A percentile compares a stretch with the other conserved stretches of the same genome.
These are phyloP conservation scores for Paecilomyces fulvus DNA, from an alignment of 2,329 filamentous ascomycete species.

Conservation along the genomic window DNA sequence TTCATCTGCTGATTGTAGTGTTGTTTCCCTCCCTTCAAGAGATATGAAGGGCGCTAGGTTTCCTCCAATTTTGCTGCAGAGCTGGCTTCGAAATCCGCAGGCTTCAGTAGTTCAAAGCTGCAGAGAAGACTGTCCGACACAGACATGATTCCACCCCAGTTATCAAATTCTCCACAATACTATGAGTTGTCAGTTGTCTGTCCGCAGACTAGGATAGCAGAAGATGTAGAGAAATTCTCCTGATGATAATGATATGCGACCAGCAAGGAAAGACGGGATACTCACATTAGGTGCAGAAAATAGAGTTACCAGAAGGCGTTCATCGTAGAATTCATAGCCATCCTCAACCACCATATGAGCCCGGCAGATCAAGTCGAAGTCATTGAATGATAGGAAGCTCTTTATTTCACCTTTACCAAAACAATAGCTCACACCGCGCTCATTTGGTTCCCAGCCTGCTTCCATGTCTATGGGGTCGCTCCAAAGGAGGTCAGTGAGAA, in stretches of 20 bases:
- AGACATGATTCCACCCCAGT: conserved; percentile 98
- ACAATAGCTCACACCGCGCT: conserved; percentile 94
- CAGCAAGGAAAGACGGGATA: conserved; percentile 13
- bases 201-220: conserved; percentile 10
- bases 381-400: conserved; percentile 86
- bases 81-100: conserved; percentile 67
- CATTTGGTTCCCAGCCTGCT: conserved; percentile 96
- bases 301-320: conserved; percentile 88
- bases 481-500: conserved; percentile 93
- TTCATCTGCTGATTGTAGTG: no score
- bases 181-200: conserved; percentile 29
- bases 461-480: conserved; percentile 98
- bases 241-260: no score
- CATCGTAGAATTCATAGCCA: conserved; percentile 97
- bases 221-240: not conserved
- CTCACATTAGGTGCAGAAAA: conserved; percentile 95
- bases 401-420: conserved; percentile 98
- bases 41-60: no score
- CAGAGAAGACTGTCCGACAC: conserved; percentile 88
- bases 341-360: conserved; percentile 99
- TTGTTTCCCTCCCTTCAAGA: no score
- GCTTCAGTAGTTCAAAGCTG: conserved; percentile 94
- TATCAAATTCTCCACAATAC: conserved; percentile 99
- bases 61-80: no score
- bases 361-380: conserved; percentile 94